A percentile compares a stretch with the other conserved stretches of the same genome.
phyloP scores from a whole-genome alignment of 140 eudicot genomes.

The Ambrosia hybrid region DNA sequence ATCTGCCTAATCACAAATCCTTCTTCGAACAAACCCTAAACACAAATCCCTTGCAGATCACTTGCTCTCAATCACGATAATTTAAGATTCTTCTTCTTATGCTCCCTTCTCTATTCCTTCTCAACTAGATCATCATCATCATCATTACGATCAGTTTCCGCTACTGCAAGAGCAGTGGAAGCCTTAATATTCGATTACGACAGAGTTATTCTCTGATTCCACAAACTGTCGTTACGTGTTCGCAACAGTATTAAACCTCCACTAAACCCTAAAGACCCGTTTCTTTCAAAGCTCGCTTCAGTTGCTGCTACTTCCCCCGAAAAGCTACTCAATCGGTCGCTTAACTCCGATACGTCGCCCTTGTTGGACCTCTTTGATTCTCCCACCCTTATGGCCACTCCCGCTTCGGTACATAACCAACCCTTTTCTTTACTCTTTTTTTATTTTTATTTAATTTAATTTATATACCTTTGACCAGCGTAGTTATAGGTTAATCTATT shows the following conservation, averaged over 20 bases:
- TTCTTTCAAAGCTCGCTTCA: constrained; percentile 63
- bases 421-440: neutral
- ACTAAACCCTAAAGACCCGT: constrained; percentile 81
- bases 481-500: too few species aligned
- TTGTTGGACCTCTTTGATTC: constrained; percentile 61
- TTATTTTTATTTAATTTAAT: constrained; percentile 1
- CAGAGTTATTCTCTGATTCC: neutral
- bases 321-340: constrained; percentile 47
- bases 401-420: constrained; percentile 50
- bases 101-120: too few species aligned
- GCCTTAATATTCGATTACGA: too few species aligned
- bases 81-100: too few species aligned
- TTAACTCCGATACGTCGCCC: constrained; percentile 60
- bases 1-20: too few species aligned
- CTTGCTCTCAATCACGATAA: too few species aligned
- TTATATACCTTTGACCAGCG: neutral
- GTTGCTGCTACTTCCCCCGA: constrained; percentile 71
- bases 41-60: too few species aligned
- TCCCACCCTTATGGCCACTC: constrained; percentile 76
- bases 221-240: constrained; percentile 17
- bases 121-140: too few species aligned
- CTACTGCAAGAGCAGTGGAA: too few species aligned
- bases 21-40: too few species aligned
- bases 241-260: constrained; percentile 49
- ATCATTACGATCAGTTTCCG: too few species aligned